Conservation (phyloP, 1,139 yeast genomes). For the Hyphopichia wangnamkhiaoensis region DNA sequence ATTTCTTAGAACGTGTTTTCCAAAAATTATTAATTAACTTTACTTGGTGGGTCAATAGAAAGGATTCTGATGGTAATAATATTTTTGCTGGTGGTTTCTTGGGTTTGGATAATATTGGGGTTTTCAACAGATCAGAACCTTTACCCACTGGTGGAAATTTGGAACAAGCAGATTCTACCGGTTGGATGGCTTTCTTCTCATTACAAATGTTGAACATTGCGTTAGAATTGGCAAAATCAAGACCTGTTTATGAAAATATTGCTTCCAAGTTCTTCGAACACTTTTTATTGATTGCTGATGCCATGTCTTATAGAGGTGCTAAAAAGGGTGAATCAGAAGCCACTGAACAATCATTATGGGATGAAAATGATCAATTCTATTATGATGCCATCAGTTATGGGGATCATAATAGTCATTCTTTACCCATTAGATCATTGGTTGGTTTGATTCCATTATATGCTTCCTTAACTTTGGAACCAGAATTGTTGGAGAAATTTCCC, state of each 20-base stretch:
- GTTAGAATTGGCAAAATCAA: slow-evolving; percentile 79
- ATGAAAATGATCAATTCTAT: slow-evolving; percentile 84
- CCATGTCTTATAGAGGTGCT: slow-evolving; percentile 76
- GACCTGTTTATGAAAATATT: slow-evolving; percentile 89
- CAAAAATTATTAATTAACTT: slow-evolving; percentile 87
- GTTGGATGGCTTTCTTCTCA: slow-evolving; percentile 97
- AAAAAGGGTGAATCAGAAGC: slow-evolving; percentile 44
- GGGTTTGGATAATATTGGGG: slow-evolving; percentile 92
- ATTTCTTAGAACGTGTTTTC: slow-evolving; percentile 86
- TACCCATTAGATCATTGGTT: slow-evolving; percentile 88
- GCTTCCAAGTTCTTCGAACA: slow-evolving; percentile 97
- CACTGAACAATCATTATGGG: slow-evolving; percentile 77
- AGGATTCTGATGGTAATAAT: slow-evolving; percentile 85
- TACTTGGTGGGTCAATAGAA: slow-evolving; percentile 98
- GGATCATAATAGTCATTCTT: slow-evolving; percentile 63
- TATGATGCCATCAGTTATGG: slow-evolving; percentile 93
- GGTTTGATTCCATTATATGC: slow-evolving; percentile 95
- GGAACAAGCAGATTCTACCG: slow-evolving; percentile 96
- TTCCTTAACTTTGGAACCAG: slow-evolving; percentile 86
- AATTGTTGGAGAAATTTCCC: slow-evolving; percentile 74
- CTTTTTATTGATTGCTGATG: slow-evolving; percentile 89
- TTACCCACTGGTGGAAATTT: slow-evolving; percentile 90
- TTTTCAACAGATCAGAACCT: slow-evolving; percentile 92
- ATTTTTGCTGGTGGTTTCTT: slow-evolving; percentile 95
- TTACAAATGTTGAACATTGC: slow-evolving; percentile 94